Conservation (phyloP, 2,329 filamentous ascomycete species). For the Neofusicoccum laricinum region DNA sequence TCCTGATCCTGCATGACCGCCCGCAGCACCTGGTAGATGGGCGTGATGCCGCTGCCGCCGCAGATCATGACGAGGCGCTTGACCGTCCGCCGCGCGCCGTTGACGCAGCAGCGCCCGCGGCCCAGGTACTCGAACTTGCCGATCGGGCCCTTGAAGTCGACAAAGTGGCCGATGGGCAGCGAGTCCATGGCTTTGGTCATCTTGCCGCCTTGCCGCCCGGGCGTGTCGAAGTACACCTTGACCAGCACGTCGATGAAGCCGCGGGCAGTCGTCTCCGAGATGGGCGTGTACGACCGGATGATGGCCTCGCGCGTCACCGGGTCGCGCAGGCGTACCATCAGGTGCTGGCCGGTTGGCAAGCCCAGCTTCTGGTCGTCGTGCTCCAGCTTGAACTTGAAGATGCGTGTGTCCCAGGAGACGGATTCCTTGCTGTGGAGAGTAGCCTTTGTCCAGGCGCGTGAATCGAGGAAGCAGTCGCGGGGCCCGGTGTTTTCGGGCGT, state of each 20-base stretch:
- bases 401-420: conserved; percentile 73
- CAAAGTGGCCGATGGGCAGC: conserved; percentile 66
- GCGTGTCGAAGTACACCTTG: conserved; percentile 72
- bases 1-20: conserved; percentile 64
- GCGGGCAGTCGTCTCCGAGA: conserved; percentile 60
- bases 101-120: conserved; percentile 61
- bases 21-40: conserved; percentile 78
- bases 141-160: conserved; percentile 85
- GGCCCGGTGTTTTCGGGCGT: conserved; percentile 42
- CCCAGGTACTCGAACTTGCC: conserved; percentile 82
- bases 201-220: conserved; percentile 61
- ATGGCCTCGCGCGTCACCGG: conserved; percentile 68
- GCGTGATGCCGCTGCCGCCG: conserved; percentile 87
- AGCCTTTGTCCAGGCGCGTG: conserved; percentile 71
- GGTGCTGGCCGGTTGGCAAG: conserved; percentile 79
- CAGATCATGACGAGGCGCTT: conserved; percentile 81
- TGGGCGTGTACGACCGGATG: conserved; percentile 83
- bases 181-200: conserved; percentile 80
- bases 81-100: conserved; percentile 55
- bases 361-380: conserved; percentile 68
- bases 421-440: conserved; percentile 64
- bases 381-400: conserved; percentile 79
- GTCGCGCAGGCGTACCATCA: conserved; percentile 79
- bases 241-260: conserved; percentile 73
- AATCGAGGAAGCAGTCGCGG: conserved; percentile 65